A percentile compares a stretch with the other conserved stretches of the same genome.
Conservation (phyloP, 1,284 basidiomycete genomes). For the Inonotus obliquus region DNA sequence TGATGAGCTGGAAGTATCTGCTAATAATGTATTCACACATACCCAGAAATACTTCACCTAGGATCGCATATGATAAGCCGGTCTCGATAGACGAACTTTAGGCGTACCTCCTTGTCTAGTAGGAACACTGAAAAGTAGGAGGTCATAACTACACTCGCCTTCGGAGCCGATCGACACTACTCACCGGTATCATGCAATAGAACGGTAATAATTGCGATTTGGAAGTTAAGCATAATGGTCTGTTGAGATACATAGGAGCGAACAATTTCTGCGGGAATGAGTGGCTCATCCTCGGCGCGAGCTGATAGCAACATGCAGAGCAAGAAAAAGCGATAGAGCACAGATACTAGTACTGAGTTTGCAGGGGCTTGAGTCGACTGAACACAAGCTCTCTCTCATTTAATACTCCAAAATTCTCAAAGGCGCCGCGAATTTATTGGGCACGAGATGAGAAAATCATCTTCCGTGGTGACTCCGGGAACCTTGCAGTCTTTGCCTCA, state of each 20-base stretch:
- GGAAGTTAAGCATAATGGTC: neutral
- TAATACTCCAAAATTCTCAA: too few species aligned
- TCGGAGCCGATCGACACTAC: neutral
- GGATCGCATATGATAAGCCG: neutral
- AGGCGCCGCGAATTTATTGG: too few species aligned
- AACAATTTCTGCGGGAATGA: neutral
- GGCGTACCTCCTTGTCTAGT: neutral
- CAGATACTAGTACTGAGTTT: too few species aligned
- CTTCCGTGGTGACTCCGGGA: too few species aligned
- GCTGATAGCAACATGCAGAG: neutral
- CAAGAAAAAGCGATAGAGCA: neutral
- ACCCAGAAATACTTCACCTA: neutral
- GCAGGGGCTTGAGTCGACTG: too few species aligned
- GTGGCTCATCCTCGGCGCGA: neutral
- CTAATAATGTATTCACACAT: neutral
- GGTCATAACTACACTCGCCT: neutral
- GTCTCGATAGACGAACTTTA: neutral
- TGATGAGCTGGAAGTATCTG: neutral
- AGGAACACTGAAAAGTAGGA: neutral
- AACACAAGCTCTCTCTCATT: too few species aligned
- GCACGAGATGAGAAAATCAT: too few species aligned
- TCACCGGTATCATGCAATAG: neutral
- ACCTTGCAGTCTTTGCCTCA: too few species aligned
- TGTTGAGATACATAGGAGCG: neutral
- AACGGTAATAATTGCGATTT: neutral